These are phyloP conservation scores for Rhizopogon vinicolor DNA, from an alignment of 768 basidiomycete species.

Conservation along the genomic window DNA sequence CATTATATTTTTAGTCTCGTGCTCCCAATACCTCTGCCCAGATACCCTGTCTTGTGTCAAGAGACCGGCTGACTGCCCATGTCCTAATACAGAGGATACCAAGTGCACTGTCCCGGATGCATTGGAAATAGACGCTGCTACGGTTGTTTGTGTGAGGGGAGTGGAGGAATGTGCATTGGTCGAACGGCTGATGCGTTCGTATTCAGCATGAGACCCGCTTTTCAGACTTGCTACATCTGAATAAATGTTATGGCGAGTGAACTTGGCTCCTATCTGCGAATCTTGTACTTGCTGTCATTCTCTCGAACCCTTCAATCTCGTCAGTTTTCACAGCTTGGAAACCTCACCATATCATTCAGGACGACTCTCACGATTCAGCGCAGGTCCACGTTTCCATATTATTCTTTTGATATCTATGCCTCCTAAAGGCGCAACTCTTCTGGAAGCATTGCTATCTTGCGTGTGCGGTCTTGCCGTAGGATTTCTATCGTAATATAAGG, in stretches of 20 bases:
- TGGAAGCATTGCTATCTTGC: not conserved
- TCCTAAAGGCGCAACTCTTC: not conserved
- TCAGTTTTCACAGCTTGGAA: too few species aligned
- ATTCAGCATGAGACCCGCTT: constrained; percentile 8
- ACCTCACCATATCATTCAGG: not conserved
- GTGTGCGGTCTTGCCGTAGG: not conserved
- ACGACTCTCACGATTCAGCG: not conserved
- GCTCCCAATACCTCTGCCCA: constrained; percentile 74
- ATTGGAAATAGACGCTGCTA: constrained; percentile 44
- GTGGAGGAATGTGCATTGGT: constrained; percentile 57
- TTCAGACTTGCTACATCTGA: not conserved
- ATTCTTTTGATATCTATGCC: not conserved
- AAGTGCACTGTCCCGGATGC: constrained; percentile 72
- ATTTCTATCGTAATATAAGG: not conserved
- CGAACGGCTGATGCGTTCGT: constrained; percentile 37
- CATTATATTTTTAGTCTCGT: constrained; percentile 48
- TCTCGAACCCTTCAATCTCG: too few species aligned
- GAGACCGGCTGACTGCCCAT: constrained; percentile 62
- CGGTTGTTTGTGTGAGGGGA: constrained; percentile 70
- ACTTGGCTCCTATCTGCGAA: not conserved
- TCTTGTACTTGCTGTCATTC: too few species aligned
- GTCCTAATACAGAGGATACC: constrained; percentile 70
- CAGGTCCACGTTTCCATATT: too few species aligned
- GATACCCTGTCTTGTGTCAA: constrained; percentile 62
- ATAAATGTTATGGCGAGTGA: not conserved